A percentile compares a stretch with the other conserved stretches of the same genome.
Conservation (phyloP, 2,329 filamentous ascomycete species). For the Fulvia fulva region DNA sequence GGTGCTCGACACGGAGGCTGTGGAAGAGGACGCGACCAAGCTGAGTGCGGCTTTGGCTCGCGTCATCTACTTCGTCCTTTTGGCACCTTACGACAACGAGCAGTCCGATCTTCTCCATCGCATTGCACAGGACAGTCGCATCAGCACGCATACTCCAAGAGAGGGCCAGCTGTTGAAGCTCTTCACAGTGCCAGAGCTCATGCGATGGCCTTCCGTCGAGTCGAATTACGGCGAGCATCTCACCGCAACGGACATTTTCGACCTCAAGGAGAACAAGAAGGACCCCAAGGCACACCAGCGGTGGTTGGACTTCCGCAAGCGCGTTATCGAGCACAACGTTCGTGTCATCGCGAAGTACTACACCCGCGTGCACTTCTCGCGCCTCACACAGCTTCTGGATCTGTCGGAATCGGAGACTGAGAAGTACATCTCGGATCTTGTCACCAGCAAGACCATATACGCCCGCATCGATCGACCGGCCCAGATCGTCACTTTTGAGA, state of each 20-base stretch:
- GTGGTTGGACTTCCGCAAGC: slow-evolving; percentile 94
- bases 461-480: slow-evolving; percentile 96
- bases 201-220: slow-evolving; percentile 95
- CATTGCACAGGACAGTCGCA: slow-evolving; percentile 77
- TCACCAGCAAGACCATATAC: slow-evolving; percentile 96
- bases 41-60: slow-evolving; percentile 82
- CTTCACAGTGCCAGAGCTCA: slow-evolving; percentile 92
- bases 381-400: slow-evolving; percentile 85
- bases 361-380: slow-evolving; percentile 89
- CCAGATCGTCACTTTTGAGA: slow-evolving; percentile 86
- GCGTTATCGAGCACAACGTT: slow-evolving; percentile 98
- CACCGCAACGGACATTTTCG: slow-evolving; percentile 83
- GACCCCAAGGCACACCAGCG: slow-evolving; percentile 79
- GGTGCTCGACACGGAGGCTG: slow-evolving; percentile 90
- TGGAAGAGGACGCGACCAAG: slow-evolving; percentile 83
- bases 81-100: slow-evolving; percentile 96
- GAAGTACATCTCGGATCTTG: slow-evolving; percentile 96
- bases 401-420: slow-evolving; percentile 93
- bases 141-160: slow-evolving; percentile 51
- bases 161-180: slow-evolving; percentile 86
- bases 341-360: slow-evolving; percentile 98
- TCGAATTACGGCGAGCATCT: slow-evolving; percentile 86
- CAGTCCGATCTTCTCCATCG: slow-evolving; percentile 96
- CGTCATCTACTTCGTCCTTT: slow-evolving; percentile 95
- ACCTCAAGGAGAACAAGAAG: slow-evolving; percentile 53